Conservation (phyloP, 371 early-diverging fungal genomes). For the Actinomortierella wolfii region DNA sequence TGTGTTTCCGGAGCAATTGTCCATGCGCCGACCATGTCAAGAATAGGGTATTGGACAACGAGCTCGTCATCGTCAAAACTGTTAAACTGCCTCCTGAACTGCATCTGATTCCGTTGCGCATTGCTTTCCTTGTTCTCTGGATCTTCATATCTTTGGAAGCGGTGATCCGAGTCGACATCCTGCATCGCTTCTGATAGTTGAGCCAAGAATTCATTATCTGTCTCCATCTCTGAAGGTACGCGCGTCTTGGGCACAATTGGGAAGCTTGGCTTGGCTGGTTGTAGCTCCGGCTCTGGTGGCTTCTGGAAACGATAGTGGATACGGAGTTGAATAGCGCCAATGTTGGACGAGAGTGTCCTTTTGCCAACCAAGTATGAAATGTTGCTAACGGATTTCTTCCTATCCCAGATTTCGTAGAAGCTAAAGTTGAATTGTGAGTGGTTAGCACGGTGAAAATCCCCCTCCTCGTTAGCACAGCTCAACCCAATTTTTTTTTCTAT, state of each 20-base stretch:
- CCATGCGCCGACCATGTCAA: slow-evolving; percentile 47
- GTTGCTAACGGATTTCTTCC: slow-evolving; percentile 60
- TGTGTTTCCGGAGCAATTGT: slow-evolving; percentile 61
- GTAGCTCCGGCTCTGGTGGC: slow-evolving; percentile 18
- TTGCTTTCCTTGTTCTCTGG: slow-evolving; percentile 41
- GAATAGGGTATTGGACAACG: slow-evolving; percentile 34
- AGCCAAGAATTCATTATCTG: slow-evolving; percentile 28
- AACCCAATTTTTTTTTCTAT: too few relatives aligned
- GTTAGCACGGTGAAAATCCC: background rate
- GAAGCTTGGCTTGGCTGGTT: background rate
- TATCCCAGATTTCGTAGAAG: slow-evolving; percentile 71
- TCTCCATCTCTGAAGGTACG: slow-evolving; percentile 28
- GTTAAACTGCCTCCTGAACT: background rate
- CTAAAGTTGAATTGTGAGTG: slow-evolving; percentile 30
- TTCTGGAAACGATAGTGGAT: slow-evolving; percentile 67
- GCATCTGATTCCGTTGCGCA: slow-evolving; percentile 14
- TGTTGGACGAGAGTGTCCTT: slow-evolving; percentile 58
- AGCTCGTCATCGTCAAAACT: slow-evolving; percentile 32
- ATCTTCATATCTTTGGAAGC: slow-evolving; percentile 41
- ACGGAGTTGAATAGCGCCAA: slow-evolving; percentile 71
- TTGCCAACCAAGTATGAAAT: slow-evolving; percentile 59
- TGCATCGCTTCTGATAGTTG: slow-evolving; percentile 41
- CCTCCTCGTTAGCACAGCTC: too few relatives aligned
- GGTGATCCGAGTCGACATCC: slow-evolving; percentile 44
- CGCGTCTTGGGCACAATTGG: slow-evolving; percentile 21